Evolutionary conservation across 306 rosid genomes (phyloP).

Genomic region (Medicago lupulina): DNA sequence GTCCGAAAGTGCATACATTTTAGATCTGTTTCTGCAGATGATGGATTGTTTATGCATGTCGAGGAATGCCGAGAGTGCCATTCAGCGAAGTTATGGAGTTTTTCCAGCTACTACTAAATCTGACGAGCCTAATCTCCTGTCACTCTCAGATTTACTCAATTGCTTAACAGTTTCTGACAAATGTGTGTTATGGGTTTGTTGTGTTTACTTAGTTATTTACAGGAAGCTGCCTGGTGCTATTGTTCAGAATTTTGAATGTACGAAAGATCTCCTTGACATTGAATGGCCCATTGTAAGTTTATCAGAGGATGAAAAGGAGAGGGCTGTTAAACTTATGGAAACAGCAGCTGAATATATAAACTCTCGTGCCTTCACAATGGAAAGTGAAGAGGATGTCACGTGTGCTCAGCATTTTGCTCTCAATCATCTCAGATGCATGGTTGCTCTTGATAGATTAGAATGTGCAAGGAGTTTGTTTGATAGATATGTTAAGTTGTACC

Average conservation of each 20-base stretch:
- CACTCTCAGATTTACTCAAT: conserved; percentile 66
- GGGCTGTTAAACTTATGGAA: conserved; percentile 69
- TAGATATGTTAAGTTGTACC: conserved; percentile 68
- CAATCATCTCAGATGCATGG: conserved; percentile 78
- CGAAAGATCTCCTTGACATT: conserved; percentile 73
- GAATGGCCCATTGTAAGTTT: conserved; percentile 74
- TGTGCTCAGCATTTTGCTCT: conserved; percentile 75
- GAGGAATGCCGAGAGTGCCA: conserved; percentile 80
- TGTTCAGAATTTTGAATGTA: conserved; percentile 79
- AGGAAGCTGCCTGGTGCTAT: conserved; percentile 86
- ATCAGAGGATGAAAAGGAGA: conserved; percentile 66
- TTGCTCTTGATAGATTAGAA: conserved; percentile 67
- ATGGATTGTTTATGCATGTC: conserved; percentile 84
- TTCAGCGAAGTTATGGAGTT: conserved; percentile 64
- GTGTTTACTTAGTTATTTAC: conserved; percentile 92
- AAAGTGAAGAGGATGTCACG: conserved; percentile 57
- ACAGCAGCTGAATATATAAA: conserved; percentile 64
- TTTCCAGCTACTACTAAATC: conserved; percentile 48
- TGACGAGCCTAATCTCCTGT: conserved; percentile 56
- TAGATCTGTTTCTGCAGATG: conserved; percentile 93
- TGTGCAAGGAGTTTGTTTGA: conserved; percentile 61
- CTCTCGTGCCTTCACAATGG: conserved; percentile 50
- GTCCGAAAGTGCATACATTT: conserved; percentile 75
- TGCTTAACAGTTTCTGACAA: conserved; percentile 86
- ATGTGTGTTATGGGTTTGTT: conserved; percentile 92